Evolutionary conservation across 495 filamentous ascomycete species (phyloP).

Genomic region (Oleoguttula mirabilis): DNA sequence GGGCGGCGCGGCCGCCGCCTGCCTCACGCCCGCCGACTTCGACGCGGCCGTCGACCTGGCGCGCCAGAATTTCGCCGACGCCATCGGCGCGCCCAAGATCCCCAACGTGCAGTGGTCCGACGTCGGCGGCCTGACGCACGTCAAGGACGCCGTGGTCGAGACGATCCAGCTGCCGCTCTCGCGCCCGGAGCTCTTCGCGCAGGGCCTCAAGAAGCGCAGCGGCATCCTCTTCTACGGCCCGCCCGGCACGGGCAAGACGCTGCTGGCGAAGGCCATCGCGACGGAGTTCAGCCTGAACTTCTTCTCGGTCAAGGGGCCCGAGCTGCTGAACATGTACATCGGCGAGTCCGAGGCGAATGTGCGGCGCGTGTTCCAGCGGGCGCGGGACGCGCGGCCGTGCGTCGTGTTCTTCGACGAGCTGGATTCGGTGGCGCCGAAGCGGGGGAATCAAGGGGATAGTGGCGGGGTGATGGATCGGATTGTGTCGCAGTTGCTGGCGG

Average conservation of each 20-base stretch:
- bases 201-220: conserved; percentile 97
- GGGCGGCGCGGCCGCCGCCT: conserved; percentile 69
- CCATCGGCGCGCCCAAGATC: conserved; percentile 96
- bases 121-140: conserved; percentile 83
- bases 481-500: conserved; percentile 86
- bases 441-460: conserved; percentile 94
- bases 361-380: conserved; percentile 86
- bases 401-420: conserved; percentile 98
- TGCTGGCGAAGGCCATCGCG: conserved; percentile 94
- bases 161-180: conserved; percentile 92
- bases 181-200: conserved; percentile 87
- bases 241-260: conserved; percentile 90
- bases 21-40: conserved; percentile 77
- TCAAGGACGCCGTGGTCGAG: conserved; percentile 91
- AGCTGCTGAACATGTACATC: conserved; percentile 98
- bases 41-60: conserved; percentile 84
- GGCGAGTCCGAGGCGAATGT: conserved; percentile 98
- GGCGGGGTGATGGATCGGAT: conserved; percentile 99
- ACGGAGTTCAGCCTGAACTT: conserved; percentile 98
- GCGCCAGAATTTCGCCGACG: conserved; percentile 92
- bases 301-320: conserved; percentile 96
- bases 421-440: conserved; percentile 92
- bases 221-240: conserved; percentile 97
- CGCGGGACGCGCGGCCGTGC: conserved; percentile 87
- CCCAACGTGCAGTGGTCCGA: conserved; percentile 95